Evolutionary conservation across 208 protist species (phyloP).

Genomic region (Strigomonas culicis): DNA sequence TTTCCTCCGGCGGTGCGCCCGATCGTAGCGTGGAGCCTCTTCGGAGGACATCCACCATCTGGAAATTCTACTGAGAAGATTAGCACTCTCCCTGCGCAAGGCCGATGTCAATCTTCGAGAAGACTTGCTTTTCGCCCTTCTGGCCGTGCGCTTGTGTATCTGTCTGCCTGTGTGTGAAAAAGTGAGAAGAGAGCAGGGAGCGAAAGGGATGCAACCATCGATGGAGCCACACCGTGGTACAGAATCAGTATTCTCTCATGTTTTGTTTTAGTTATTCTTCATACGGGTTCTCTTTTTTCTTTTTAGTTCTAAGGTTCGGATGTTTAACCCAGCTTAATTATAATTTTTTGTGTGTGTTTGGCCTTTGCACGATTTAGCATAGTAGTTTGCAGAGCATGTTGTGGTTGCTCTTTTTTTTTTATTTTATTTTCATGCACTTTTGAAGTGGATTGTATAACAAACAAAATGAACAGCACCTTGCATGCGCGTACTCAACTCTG

Average conservation of each 20-base stretch:
- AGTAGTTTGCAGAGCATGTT: too few relatives aligned
- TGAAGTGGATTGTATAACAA: background rate
- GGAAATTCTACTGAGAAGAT: conserved; percentile 78
- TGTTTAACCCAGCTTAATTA: background rate
- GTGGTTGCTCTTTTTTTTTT: conserved; percentile 10
- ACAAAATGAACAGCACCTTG: conserved; percentile 3
- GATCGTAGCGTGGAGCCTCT: conserved; percentile 45
- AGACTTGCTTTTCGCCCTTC: conserved; percentile 38
- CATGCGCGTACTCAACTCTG: too few relatives aligned
- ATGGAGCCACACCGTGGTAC: too few relatives aligned
- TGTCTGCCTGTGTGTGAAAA: too few relatives aligned
- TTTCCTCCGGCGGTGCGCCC: too few relatives aligned
- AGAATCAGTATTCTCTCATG: background rate
- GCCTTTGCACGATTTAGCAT: too few relatives aligned
- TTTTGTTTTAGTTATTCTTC: background rate
- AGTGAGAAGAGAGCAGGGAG: background rate
- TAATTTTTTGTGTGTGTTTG: background rate
- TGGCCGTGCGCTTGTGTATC: too few relatives aligned
- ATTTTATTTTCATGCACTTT: background rate
- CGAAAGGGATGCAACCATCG: too few relatives aligned
- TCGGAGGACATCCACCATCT: conserved; percentile 65
- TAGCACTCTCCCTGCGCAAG: conserved; percentile 76
- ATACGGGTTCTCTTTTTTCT: background rate
- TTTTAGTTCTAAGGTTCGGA: background rate
- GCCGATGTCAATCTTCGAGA: conserved; percentile 80